A percentile compares a stretch with the other conserved stretches of the same genome.
Conservation (phyloP, 179 eudicot genomes). For the Monotropa hypopitys region DNA sequence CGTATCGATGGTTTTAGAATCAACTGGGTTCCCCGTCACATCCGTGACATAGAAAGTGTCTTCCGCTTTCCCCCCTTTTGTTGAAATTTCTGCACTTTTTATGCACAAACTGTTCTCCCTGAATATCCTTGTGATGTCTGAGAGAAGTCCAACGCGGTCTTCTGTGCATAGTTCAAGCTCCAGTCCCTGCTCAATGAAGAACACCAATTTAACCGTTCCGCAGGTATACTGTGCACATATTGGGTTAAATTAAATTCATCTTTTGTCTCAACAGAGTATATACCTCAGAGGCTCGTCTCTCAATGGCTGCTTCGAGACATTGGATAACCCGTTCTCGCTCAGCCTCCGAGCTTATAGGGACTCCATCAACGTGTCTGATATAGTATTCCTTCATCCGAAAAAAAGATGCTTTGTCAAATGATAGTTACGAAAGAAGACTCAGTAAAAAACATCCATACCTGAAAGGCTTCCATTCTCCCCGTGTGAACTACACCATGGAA, state of each 20-base stretch:
- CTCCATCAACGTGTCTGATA: slow-evolving; percentile 78
- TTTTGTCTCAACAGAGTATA: background rate
- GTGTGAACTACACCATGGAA: slow-evolving; percentile 75
- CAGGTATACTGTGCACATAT: background rate
- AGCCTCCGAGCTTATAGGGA: slow-evolving; percentile 61
- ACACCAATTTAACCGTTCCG: background rate
- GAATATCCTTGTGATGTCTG: slow-evolving; percentile 67
- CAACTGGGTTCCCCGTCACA: slow-evolving; percentile 57
- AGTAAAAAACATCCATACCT: slow-evolving; percentile 26
- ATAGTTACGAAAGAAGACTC: too few species aligned
- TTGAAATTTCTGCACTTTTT: slow-evolving; percentile 64
- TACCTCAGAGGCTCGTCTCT: slow-evolving; percentile 70
- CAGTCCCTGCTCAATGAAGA: slow-evolving; percentile 38
- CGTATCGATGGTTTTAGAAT: slow-evolving; percentile 35
- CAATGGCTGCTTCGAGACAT: slow-evolving; percentile 87
- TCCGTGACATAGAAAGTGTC: slow-evolving; percentile 67
- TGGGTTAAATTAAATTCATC: background rate
- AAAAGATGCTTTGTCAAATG: background rate
- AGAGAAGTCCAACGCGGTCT: slow-evolving; percentile 64
- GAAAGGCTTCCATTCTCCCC: slow-evolving; percentile 56
- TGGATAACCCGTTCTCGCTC: slow-evolving; percentile 66
- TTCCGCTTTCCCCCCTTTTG: slow-evolving; percentile 49
- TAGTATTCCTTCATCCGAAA: slow-evolving; percentile 53
- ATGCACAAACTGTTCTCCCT: slow-evolving; percentile 65
- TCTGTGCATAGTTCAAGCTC: slow-evolving; percentile 62